Conservation (phyloP, 2,329 filamentous ascomycete genomes). For the Aspergillus sp. region DNA sequence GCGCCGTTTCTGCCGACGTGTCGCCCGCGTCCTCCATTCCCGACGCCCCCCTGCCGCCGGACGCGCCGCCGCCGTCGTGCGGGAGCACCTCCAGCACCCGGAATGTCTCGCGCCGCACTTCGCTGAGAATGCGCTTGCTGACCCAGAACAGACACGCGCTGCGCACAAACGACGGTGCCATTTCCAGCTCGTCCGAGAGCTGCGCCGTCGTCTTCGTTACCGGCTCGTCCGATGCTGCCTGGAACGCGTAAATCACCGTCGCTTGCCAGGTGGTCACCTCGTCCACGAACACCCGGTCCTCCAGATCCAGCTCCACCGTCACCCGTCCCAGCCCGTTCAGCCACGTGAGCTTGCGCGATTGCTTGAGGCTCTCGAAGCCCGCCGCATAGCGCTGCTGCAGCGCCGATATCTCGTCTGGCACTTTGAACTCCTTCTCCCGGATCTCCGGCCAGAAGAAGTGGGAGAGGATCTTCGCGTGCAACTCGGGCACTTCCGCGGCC, state of each 20-base stretch:
- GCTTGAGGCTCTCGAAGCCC: conserved; percentile 71
- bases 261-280: conserved; percentile 79
- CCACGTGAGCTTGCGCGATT: conserved; percentile 80
- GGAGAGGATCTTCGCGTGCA: conserved; percentile 79
- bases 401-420: conserved; percentile 37
- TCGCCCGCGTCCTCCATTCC: conserved; percentile 9
- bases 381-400: conserved; percentile 62
- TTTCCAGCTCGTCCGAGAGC: conserved; percentile 42
- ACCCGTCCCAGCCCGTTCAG: conserved; percentile 72
- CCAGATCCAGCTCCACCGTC: conserved; percentile 69
- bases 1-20: conserved; percentile 17
- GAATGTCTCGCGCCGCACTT: conserved; percentile 43
- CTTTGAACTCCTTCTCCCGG: conserved; percentile 43
- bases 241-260: conserved; percentile 76
- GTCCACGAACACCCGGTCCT: conserved; percentile 63
- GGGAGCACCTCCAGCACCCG: conserved; percentile 48
- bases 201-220: conserved; percentile 33
- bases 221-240: conserved; percentile 35
- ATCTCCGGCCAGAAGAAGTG: conserved; percentile 88
- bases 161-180: conserved; percentile 48
- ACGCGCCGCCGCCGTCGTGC: conserved; percentile 18
- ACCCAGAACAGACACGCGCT: conserved; percentile 55
- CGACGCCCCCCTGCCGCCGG: conserved; percentile 12
- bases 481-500: conserved; percentile 33
- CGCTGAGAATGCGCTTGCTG: conserved; percentile 45